Evolutionary conservation across 495 filamentous ascomycete species (phyloP).

Genomic region (Penicillium bialowiezense): DNA sequence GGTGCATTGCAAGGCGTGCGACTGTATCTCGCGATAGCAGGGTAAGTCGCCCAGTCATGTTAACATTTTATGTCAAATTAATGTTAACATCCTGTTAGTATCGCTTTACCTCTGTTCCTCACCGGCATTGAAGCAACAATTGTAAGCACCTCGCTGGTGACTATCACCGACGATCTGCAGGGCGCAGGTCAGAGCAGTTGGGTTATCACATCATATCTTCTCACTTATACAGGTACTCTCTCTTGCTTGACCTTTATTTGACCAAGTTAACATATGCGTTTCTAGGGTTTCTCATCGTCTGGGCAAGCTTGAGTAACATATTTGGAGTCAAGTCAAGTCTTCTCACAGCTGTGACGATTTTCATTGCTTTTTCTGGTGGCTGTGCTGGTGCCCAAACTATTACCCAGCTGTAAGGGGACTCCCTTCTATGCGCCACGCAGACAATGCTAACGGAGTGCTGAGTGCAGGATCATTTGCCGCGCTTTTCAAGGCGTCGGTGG

Average conservation of each 20-base stretch:
- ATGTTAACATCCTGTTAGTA: constrained; percentile 21
- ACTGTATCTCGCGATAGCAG: constrained; percentile 2
- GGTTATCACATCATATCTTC: constrained; percentile 53
- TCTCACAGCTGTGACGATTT: constrained; percentile 47
- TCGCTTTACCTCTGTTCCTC: constrained; percentile 53
- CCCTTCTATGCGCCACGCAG: constrained; percentile 10
- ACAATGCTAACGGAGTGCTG: not conserved
- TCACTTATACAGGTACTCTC: constrained; percentile 46
- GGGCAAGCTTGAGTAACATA: constrained; percentile 55
- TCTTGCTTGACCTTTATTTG: constrained; percentile 11
- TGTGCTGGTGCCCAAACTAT: constrained; percentile 49
- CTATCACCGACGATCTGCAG: constrained; percentile 49
- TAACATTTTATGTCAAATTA: not conserved
- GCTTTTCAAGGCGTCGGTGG: constrained; percentile 54
- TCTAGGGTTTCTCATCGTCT: constrained; percentile 52
- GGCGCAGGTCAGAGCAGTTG: constrained; percentile 47
- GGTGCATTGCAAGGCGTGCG: constrained; percentile 1
- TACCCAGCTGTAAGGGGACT: constrained; percentile 43
- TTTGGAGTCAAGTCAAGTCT: constrained; percentile 50
- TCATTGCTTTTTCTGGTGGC: constrained; percentile 52
- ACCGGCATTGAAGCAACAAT: constrained; percentile 57
- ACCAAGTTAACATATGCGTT: constrained; percentile 3
- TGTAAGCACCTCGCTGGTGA: constrained; percentile 57
- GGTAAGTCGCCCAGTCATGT: not conserved
- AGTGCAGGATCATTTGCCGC: constrained; percentile 44